These are phyloP conservation scores for Apiospora hydei DNA, from an alignment of 2,329 filamentous ascomycete species.

Conservation along the genomic window DNA sequence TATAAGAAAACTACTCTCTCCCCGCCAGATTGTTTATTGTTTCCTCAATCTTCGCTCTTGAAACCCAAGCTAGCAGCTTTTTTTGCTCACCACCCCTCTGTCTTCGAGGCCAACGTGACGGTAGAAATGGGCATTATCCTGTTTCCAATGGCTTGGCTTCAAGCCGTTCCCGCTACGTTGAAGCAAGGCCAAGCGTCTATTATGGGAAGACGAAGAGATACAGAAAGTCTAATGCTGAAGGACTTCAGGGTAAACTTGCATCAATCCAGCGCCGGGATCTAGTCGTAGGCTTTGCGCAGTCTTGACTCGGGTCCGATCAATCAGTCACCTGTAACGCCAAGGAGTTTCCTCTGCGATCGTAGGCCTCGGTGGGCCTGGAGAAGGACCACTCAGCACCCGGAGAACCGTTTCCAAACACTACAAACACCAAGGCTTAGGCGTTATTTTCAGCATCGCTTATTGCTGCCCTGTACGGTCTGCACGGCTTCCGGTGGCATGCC, in stretches of 20 bases:
- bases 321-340: constrained; percentile 30
- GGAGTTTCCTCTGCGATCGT: constrained; percentile 27
- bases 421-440: constrained; percentile 8
- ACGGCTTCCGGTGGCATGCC: constrained; percentile 1
- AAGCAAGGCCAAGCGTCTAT: constrained; percentile 18
- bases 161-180: constrained; percentile 7
- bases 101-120: neutral
- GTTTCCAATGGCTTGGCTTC: neutral
- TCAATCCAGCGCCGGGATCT: neutral
- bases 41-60: neutral
- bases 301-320: constrained; percentile 13
- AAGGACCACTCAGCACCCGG: constrained; percentile 24
- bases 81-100: too few relatives aligned
- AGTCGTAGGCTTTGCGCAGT: neutral
- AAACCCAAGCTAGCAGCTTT: neutral
- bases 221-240: neutral
- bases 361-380: constrained; percentile 20
- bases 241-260: neutral
- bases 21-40: neutral
- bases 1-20: neutral
- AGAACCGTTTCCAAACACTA: constrained; percentile 18
- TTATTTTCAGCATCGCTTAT: constrained; percentile 24
- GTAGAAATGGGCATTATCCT: neutral
- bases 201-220: neutral
- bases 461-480: constrained; percentile 22